Base-by-base conservation (phyloP, 257 asterid genomes). In the Solanum verrucosum region DNA sequence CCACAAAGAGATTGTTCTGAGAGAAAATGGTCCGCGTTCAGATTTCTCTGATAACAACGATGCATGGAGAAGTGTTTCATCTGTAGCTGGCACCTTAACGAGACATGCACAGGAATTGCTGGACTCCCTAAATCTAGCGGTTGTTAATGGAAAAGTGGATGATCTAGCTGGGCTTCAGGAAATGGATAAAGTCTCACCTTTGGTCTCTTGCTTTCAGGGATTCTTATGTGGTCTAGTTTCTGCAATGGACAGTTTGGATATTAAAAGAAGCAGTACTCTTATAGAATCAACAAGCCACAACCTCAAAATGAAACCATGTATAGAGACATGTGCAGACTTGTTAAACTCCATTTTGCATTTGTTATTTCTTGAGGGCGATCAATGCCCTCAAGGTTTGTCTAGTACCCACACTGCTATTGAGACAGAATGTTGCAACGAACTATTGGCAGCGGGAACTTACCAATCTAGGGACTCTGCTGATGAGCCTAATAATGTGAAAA, bases 201-300 rank as follows among this genome's bases (percentile, higher is more conserved):
- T 87, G 18, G 72, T 93, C 85, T 90, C 98, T 85, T 95, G 97
- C 92, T 89, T 88, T 86, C 96, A 93, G 89, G 98, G 98, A 87
- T 90, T 95, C 72, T 92, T 97, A 77, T 92, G 93, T 93, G 98
- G 98, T 34, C 87, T 96, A 86, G 93, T 95, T 88, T 93, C 93
- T 70, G 88, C 93, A 59, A 83, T 92, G 78, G 92, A 91, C 86
- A 90, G 77, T 63, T 42, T 63, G 87, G 88, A 72, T 73, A 89
- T 90, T 65, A 90, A 14, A 85, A 88, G 86, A 37, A 84, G 89
- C 90, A 89, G 89, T 88, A 35, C 63, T 88, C 88, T 88, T 90
- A 37, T 85, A 63, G 91, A 87, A 78, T 87, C 89, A 44, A 91
- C 93, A 86, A 89, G 91, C 79, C 84, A 65, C 67, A 88, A 93